Conservation (phyloP, 1,139 yeast genomes). For the Blastobotrys persicus region DNA sequence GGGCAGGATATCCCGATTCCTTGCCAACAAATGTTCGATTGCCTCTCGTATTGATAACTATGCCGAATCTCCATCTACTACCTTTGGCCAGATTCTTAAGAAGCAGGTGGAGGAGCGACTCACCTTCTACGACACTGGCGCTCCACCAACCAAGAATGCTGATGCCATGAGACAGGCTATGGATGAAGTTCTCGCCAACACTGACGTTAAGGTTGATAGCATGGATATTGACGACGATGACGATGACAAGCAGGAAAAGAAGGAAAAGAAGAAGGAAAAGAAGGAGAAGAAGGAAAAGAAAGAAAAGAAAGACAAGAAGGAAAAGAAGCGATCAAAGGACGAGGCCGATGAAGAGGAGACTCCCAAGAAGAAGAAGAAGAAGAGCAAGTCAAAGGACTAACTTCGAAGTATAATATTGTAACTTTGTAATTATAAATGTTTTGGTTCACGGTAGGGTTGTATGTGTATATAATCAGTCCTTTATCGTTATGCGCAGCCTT, state of each 20-base stretch:
- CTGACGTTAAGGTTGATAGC: slow-evolving; percentile 45
- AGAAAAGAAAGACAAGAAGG: slow-evolving; percentile 42
- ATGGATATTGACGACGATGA: slow-evolving; percentile 51
- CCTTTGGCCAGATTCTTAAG: slow-evolving; percentile 87
- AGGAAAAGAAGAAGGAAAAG: slow-evolving; percentile 33
- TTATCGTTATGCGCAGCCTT: no score
- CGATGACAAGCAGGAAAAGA: slow-evolving; percentile 32
- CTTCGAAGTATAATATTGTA: neutral
- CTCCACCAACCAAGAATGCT: slow-evolving; percentile 92
- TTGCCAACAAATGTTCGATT: slow-evolving; percentile 98
- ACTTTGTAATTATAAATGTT: slow-evolving; percentile 5
- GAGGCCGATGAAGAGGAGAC: slow-evolving; percentile 29
- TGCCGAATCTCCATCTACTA: slow-evolving; percentile 54
- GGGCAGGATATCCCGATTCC: slow-evolving; percentile 97
- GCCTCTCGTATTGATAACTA: slow-evolving; percentile 98
- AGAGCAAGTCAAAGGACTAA: slow-evolving; percentile 31
- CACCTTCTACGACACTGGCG: slow-evolving; percentile 93
- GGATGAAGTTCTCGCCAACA: slow-evolving; percentile 54
- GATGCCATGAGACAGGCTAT: slow-evolving; percentile 93
- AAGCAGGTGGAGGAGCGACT: slow-evolving; percentile 98
- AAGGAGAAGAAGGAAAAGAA: slow-evolving; percentile 41
- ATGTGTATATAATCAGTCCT: no score
- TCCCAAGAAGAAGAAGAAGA: slow-evolving; percentile 39
- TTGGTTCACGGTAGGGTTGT: neutral
- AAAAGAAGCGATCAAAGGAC: slow-evolving; percentile 31